A percentile compares a stretch with the other conserved stretches of the same genome.
These are phyloP conservation scores for Sarocladiaceae sp. DNA, from an alignment of 2,329 filamentous ascomycete genomes.

Conservation along the genomic window DNA sequence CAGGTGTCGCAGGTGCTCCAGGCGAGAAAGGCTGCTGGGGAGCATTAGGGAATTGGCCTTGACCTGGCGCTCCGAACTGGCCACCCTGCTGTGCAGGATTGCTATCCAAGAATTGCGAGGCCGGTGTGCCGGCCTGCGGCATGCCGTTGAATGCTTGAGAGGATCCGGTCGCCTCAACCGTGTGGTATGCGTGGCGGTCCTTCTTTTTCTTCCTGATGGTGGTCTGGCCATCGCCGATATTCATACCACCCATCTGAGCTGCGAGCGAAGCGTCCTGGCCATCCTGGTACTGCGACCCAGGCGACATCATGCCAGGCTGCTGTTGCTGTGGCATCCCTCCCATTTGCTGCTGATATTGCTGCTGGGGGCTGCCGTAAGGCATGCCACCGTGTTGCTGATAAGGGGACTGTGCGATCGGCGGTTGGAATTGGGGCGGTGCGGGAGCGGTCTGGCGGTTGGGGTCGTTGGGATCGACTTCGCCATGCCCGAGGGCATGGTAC, in stretches of 20 bases:
- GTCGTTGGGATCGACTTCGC: constrained; percentile 49
- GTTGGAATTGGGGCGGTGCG: constrained; percentile 49
- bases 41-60: constrained; percentile 56
- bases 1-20: constrained; percentile 10
- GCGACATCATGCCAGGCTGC: constrained; percentile 21
- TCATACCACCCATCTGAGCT: constrained; percentile 74
- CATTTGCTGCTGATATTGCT: constrained; percentile 27
- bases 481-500: constrained; percentile 52
- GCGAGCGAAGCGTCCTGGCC: constrained; percentile 45
- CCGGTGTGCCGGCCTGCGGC: constrained; percentile 49
- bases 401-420: constrained; percentile 41
- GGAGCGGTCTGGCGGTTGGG: constrained; percentile 44
- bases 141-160: constrained; percentile 66
- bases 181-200: constrained; percentile 88
- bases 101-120: constrained; percentile 32
- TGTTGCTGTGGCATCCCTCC: background rate
- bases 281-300: constrained; percentile 21
- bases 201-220: constrained; percentile 75
- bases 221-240: constrained; percentile 45
- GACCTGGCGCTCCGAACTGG: constrained; percentile 37
- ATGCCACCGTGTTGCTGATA: constrained; percentile 40
- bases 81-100: constrained; percentile 17
- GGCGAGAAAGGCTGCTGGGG: constrained; percentile 32
- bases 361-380: constrained; percentile 29
- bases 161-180: constrained; percentile 65